Conservation (phyloP, 1,284 basidiomycete genomes). For the Cutaneotrichosporon mucoides region DNA sequence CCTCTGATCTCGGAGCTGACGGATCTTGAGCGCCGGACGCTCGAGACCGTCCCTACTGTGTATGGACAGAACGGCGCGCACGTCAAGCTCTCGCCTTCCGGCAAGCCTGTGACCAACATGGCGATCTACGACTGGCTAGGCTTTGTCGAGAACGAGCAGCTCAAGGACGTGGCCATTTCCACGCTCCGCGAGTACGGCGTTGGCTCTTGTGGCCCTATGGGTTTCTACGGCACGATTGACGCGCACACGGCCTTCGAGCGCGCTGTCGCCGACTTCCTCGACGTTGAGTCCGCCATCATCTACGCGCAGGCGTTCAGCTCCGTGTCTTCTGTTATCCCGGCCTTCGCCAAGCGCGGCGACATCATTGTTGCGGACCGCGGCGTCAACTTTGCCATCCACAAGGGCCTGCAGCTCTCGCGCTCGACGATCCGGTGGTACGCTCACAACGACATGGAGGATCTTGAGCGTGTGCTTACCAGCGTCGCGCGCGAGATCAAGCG, state of each 20-base stretch:
- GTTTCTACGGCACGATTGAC: slow-evolving; percentile 96
- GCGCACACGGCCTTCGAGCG: slow-evolving; percentile 86
- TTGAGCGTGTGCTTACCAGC: slow-evolving; percentile 78
- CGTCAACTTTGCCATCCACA: slow-evolving; percentile 93
- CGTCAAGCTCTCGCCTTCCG: slow-evolving; percentile 68
- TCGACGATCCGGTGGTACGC: slow-evolving; percentile 93
- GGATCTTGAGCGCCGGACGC: slow-evolving; percentile 62
- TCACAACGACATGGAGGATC: slow-evolving; percentile 86
- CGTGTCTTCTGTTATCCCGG: slow-evolving; percentile 89
- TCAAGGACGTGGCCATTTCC: slow-evolving; percentile 81
- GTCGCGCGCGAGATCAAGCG: slow-evolving; percentile 85
- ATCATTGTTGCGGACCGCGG: slow-evolving; percentile 96
- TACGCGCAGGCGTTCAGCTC: slow-evolving; percentile 95
- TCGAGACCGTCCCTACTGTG: slow-evolving; percentile 72
- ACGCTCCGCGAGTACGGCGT: slow-evolving; percentile 89
- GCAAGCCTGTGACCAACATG: slow-evolving; percentile 78
- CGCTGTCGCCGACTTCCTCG: slow-evolving; percentile 85
- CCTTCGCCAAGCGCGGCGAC: slow-evolving; percentile 96
- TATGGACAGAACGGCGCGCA: slow-evolving; percentile 76
- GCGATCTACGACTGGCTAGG: slow-evolving; percentile 92
- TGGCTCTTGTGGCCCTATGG: slow-evolving; percentile 92
- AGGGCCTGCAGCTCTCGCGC: slow-evolving; percentile 93
- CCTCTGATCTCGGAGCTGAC: slow-evolving; percentile 63
- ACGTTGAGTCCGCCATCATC: slow-evolving; percentile 81
- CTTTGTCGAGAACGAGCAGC: slow-evolving; percentile 77